A percentile compares a stretch with the other conserved stretches of the same genome.
These are phyloP conservation scores for Coix lacrymajobi DNA, from an alignment of 176 grass and related monocot species.

Conservation along the genomic window DNA sequence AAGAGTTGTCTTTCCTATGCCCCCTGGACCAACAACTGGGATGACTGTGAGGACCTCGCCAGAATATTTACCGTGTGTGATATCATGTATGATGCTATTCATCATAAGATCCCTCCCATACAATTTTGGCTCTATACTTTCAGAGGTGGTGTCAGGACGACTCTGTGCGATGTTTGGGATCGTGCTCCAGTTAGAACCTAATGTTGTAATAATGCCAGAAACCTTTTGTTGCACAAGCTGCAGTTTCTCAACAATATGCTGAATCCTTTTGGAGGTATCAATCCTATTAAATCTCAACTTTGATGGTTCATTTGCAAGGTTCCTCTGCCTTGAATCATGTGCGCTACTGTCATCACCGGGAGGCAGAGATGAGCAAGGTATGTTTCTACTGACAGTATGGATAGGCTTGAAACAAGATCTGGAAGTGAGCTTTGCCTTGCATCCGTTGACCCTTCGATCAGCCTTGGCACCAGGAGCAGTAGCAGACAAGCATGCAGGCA, in stretches of 20 bases:
- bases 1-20: constrained; percentile 44
- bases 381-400: neutral
- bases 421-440: neutral
- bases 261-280: neutral
- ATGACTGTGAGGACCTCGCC: neutral
- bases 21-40: constrained; percentile 25
- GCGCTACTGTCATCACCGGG: neutral
- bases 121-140: neutral
- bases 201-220: neutral
- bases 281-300: neutral
- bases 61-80: neutral
- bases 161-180: neutral
- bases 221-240: neutral
- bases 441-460: no score
- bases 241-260: neutral
- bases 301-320: neutral
- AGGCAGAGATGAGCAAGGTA: neutral
- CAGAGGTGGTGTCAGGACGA: neutral
- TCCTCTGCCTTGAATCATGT: neutral
- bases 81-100: neutral
- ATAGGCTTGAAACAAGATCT: neutral
- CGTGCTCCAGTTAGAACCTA: neutral
- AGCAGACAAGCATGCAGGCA: neutral
- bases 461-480: neutral
- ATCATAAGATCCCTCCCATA: neutral